A percentile compares a stretch with the other conserved stretches of the same genome.
Evolutionary conservation across 192 early-diverging fungal genomes (phyloP).

Genomic region (Coemansia sp.): DNA sequence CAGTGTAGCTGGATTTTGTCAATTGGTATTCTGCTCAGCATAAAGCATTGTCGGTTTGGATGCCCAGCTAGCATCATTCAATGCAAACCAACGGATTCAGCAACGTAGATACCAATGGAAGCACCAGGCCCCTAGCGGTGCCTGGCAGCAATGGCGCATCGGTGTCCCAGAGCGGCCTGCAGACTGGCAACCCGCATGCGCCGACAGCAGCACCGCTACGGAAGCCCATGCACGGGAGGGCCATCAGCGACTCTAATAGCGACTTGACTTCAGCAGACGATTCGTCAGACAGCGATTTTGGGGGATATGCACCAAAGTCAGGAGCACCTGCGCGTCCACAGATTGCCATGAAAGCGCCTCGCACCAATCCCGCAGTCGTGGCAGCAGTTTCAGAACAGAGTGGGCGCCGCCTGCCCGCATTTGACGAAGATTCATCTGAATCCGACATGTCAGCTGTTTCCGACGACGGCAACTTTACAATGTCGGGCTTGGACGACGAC

Average conservation of each 20-base stretch:
- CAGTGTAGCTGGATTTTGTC: background rate
- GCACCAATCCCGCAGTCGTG: constrained; percentile 20
- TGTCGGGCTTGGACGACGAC: constrained; percentile 46
- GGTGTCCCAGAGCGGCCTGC: constrained; percentile 6
- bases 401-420: constrained; percentile 17
- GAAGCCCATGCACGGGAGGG: constrained; percentile 37
- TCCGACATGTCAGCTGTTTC: constrained; percentile 34
- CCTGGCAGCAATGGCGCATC: constrained; percentile 13
- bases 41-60: background rate
- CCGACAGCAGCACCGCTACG: constrained; percentile 17
- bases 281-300: constrained; percentile 41
- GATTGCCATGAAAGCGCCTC: constrained; percentile 50
- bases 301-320: constrained; percentile 22
- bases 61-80: constrained; percentile 10
- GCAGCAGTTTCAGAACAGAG: constrained; percentile 3
- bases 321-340: constrained; percentile 21
- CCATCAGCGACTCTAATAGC: constrained; percentile 52
- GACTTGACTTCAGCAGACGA: constrained; percentile 31
- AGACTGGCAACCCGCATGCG: background rate
- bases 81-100: constrained; percentile 52
- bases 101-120: constrained; percentile 29
- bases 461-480: constrained; percentile 38
- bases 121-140: constrained; percentile 13
- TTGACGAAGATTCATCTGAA: constrained; percentile 23
- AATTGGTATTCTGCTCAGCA: no score